Evolutionary conservation across 2,329 filamentous ascomycete genomes (phyloP).

Genomic region (Penicillium sp.): DNA sequence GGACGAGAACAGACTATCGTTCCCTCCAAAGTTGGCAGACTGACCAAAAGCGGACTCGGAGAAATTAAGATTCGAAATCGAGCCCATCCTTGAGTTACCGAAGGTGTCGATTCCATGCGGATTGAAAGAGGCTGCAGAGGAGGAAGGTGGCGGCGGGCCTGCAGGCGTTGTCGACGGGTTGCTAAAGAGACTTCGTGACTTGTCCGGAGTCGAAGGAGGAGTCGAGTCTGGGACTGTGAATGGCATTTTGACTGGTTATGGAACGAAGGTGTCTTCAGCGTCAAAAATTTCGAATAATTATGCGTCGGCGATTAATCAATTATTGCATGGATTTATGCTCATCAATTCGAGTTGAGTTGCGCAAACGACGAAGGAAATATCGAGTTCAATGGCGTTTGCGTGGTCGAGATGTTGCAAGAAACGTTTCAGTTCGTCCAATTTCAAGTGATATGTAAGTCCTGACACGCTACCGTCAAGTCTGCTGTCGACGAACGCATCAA

Average conservation of each 20-base stretch:
- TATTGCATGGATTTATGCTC: background rate
- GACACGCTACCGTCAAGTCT: background rate
- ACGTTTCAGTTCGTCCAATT: background rate
- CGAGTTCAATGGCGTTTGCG: background rate
- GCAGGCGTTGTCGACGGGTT: constrained; percentile 56
- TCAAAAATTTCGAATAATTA: background rate
- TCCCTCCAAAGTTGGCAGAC: constrained; percentile 31
- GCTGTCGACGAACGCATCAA: background rate
- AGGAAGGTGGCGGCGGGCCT: constrained; percentile 51
- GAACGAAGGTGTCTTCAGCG: background rate
- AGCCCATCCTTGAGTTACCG: constrained; percentile 48
- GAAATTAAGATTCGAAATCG: constrained; percentile 31
- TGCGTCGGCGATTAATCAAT: background rate
- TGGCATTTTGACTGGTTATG: constrained; percentile 22
- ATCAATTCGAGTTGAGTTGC: background rate
- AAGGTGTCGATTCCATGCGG: constrained; percentile 53
- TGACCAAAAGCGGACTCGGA: constrained; percentile 36
- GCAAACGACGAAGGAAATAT: background rate
- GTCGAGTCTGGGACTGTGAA: constrained; percentile 35
- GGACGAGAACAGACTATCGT: constrained; percentile 35
- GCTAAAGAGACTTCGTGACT: constrained; percentile 32
- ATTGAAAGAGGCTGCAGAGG: constrained; percentile 46
- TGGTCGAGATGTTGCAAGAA: background rate
- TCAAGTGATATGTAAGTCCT: background rate
- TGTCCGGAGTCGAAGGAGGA: constrained; percentile 37